Conservation (phyloP, 1,284 basidiomycete genomes). For the Takashimella tepidaria region DNA sequence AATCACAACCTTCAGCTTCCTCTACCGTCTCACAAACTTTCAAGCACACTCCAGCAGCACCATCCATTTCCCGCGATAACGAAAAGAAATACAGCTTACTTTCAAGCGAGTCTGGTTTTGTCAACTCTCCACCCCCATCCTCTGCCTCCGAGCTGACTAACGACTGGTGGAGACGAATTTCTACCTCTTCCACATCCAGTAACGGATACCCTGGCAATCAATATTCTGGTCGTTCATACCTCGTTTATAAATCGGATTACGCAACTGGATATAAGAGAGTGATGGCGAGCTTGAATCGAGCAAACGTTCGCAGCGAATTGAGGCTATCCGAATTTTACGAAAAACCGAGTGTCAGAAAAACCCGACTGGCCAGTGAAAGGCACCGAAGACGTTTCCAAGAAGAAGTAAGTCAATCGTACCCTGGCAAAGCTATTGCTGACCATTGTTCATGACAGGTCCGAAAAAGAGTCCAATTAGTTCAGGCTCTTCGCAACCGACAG, state of each 20-base stretch:
- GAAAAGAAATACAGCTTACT: neutral
- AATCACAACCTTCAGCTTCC: neutral
- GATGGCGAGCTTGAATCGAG: constrained; percentile 15
- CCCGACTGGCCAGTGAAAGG: constrained; percentile 30
- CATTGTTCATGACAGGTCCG: constrained; percentile 26
- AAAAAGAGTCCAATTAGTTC: constrained; percentile 31
- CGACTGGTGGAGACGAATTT: neutral
- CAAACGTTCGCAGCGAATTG: constrained; percentile 27
- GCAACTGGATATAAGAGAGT: constrained; percentile 15
- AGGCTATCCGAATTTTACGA: constrained; percentile 31
- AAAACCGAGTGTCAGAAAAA: constrained; percentile 31
- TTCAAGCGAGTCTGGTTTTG: neutral
- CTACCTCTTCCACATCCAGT: neutral
- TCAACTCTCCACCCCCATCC: neutral
- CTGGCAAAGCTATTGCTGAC: neutral
- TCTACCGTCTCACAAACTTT: neutral
- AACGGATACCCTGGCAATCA: constrained; percentile 10
- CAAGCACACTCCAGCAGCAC: neutral
- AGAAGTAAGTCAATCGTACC: constrained; percentile 25
- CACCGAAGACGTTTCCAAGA: constrained; percentile 38
- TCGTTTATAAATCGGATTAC: constrained; percentile 15
- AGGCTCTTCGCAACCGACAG: constrained; percentile 20
- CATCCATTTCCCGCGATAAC: neutral
- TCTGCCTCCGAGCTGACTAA: neutral
- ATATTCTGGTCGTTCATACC: constrained; percentile 11